A percentile compares a stretch with the other conserved stretches of the same genome.
These are phyloP conservation scores for Neospora caninum DNA, from an alignment of 169 alveolate species.

Conservation along the genomic window DNA sequence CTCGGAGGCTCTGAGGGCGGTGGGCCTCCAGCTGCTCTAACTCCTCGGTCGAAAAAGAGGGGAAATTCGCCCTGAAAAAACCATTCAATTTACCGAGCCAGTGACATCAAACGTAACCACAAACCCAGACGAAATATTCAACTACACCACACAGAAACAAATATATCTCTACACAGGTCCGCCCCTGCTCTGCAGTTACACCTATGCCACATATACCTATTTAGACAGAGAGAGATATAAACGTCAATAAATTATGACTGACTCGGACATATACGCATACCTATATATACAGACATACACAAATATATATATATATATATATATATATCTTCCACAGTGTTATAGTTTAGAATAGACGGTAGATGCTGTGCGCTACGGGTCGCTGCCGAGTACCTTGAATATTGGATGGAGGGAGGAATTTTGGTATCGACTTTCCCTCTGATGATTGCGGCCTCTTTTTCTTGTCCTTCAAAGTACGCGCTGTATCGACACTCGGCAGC, in stretches of 20 bases:
- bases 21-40: conserved; percentile 27
- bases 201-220: too few relatives aligned
- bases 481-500: conserved; percentile 29
- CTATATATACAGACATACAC: not conserved
- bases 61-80: not conserved
- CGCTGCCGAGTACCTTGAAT: not conserved
- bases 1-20: conserved; percentile 1
- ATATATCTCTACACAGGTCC: too few relatives aligned
- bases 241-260: not conserved
- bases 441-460: not conserved
- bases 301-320: not conserved
- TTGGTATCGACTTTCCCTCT: not conserved
- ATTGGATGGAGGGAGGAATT: not conserved
- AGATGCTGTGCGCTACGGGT: not conserved
- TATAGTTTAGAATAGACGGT: not conserved
- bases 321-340: not conserved
- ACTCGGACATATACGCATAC: not conserved
- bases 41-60: conserved; percentile 37
- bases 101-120: not conserved
- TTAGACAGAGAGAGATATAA: not conserved
- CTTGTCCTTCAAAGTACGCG: not conserved
- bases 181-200: too few relatives aligned
- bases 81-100: not conserved
- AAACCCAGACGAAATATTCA: not conserved
- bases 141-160: too few relatives aligned